Evolutionary conservation across 768 basidiomycete species (phyloP).

Genomic region (Boletellus ananas): DNA sequence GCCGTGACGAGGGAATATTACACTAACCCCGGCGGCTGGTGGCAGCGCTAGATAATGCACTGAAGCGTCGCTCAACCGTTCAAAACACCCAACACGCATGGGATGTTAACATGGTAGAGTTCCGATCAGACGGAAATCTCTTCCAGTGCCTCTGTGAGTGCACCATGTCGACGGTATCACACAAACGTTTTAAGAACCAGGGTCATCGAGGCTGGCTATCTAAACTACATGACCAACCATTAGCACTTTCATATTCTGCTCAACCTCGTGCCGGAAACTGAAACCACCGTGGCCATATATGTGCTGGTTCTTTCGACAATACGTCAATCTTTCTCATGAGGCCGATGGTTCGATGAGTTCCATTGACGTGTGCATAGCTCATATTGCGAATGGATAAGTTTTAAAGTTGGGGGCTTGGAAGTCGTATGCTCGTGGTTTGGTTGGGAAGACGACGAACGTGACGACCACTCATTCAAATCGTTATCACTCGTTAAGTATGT

Average conservation of each 20-base stretch:
- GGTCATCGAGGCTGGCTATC: constrained; percentile 7
- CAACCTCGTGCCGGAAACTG: constrained; percentile 15
- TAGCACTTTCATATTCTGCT: constrained; percentile 15
- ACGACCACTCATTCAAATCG: background rate
- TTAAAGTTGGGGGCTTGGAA: constrained; percentile 1
- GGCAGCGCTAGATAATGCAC: background rate
- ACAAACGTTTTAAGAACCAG: constrained; percentile 15
- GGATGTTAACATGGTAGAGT: constrained; percentile 14
- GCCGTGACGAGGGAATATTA: constrained; percentile 22
- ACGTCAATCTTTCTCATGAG: constrained; percentile 9
- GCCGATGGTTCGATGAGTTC: background rate
- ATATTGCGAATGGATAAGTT: background rate
- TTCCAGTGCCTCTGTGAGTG: constrained; percentile 16
- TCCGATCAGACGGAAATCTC: constrained; percentile 3
- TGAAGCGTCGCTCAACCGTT: background rate
- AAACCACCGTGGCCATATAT: background rate
- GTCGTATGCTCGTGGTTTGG: background rate
- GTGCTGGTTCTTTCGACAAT: constrained; percentile 16
- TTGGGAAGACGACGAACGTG: background rate
- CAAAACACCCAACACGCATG: constrained; percentile 16
- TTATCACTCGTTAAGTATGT: background rate
- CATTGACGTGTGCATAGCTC: background rate
- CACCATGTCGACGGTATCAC: constrained; percentile 18
- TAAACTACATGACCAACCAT: background rate
- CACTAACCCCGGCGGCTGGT: background rate